Evolutionary conservation across 345 rosid species (phyloP), one percentile per base, ranked within the genome.

Genomic region (Anacardium occidentale): DNA sequence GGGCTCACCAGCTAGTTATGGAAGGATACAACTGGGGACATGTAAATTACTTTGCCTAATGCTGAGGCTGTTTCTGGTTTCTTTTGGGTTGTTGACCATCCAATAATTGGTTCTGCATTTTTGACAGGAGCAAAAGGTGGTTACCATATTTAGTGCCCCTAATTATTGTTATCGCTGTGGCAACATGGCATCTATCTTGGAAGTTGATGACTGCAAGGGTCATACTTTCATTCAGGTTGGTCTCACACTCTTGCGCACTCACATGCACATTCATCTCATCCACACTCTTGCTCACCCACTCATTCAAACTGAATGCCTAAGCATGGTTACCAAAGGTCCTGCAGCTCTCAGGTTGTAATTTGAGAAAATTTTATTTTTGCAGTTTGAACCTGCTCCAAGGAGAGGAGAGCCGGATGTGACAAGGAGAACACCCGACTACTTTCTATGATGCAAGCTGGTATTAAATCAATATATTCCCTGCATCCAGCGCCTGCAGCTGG

Each of bases 21-120:
- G 98, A 94, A 77, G 97, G 98, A 59, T 91, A 84, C 80, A 94
- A 94, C 80, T 94, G 98, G 98, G 98, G 93, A 72, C 98, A 94
- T 82, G 98, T 94, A 85, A 83, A 29, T 3, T 76, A 53, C 77
- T 73, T 71, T 45, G 22, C 45, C 71, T 24, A 60, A 8, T 58
- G 62, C 53, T 29, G 45, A 22, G 20, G 40, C 59, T 62, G 22
- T 70, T 26, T 48, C 68, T 55, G 10, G 8, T 52, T 45, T 59
- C 53, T 34, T 56, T 63, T 64, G 73, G n/a, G 62, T 66, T 67
- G 25, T 18, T 25, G 52, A 52, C 13, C 20, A 52, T 52, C 52
- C 48, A 14, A 18, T 60, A 11, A 70, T 61, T 65, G 45, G 60
- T 64, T 22, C 32, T 73, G 53, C 32, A 25, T 74, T 40, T 66